Evolutionary conservation across 352 stramenopile genomes (phyloP), one percentile per base, ranked within the genome.

Genomic region (Elongisporangium undulatum): DNA sequence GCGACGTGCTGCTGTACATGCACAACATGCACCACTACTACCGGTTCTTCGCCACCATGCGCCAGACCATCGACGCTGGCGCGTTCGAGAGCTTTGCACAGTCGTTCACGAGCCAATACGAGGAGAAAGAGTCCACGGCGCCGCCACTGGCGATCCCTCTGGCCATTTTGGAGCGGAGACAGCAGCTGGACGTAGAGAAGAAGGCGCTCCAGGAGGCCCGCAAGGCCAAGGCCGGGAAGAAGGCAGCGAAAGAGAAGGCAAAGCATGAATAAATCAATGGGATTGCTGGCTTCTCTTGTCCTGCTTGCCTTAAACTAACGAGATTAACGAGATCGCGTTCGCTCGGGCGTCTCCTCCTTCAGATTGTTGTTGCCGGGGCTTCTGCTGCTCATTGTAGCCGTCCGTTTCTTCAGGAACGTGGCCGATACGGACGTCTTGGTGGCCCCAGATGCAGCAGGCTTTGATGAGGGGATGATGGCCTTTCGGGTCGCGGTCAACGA

Each of bases 1-100:
- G 89, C 51, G 86, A 97, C 52, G 96, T 96, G 19, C 66, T 98
- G 49, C 61, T 98, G 20, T 97, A 97, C 66, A 58, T 93, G 56
- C 83, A 93, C 76, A 93, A 93, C 63, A 68, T 91, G 69, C 75
- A 89, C 64, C 77, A 88, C 62, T 92, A 92, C 68, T 88, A 85
- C 54, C 62, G 54, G 12, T 88, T 92, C 64, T 92, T 92, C 68
- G 58, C 63, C 50, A 69, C 73, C 39, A 84, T 92, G 22, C 78
- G 80, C 45, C 53, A 57, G n/a, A 56, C 73, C 17, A 86, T 92
- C 55, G 67, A 64, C 19, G 55, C 64, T 34, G 75, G 69, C 1
- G 55, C 55, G 21, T 92, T 90, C 53, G 49, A 64, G 26, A 61
- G 48, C 8, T 93, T 80, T 63, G 62, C 64, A 16, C 53, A 69